Percentiles rank a stretch among this genome's conserved stretches.
These are phyloP conservation scores for Suillus subalutaceus DNA, from an alignment of 768 basidiomycete species.

Conservation along the genomic window DNA sequence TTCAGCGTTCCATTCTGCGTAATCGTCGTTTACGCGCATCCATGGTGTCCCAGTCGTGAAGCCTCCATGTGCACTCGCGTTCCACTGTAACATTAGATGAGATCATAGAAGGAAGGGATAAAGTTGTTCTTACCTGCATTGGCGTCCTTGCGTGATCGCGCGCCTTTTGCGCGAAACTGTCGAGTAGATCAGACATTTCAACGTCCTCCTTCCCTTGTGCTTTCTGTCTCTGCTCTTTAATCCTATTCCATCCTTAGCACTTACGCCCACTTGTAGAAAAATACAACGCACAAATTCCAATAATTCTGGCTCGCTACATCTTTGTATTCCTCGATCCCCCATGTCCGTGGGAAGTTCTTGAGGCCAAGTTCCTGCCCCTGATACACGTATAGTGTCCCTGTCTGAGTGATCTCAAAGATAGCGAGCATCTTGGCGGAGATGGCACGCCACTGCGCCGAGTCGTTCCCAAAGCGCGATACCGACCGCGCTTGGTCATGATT, in stretches of 20 bases:
- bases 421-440: constrained; percentile 67
- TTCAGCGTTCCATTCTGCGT: constrained; percentile 57
- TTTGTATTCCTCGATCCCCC: constrained; percentile 75
- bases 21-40: constrained; percentile 79
- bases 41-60: constrained; percentile 69
- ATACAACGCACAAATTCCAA: constrained; percentile 50
- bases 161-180: constrained; percentile 60
- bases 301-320: constrained; percentile 66
- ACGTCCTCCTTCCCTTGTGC: constrained; percentile 40
- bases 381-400: constrained; percentile 72
- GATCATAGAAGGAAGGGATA: background rate
- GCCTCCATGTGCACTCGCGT: constrained; percentile 54
- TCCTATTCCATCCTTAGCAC: constrained; percentile 29
- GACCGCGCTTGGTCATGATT: constrained; percentile 71
- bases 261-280: constrained; percentile 2
- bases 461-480: constrained; percentile 69
- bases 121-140: constrained; percentile 52
- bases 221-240: constrained; percentile 40
- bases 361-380: constrained; percentile 78
- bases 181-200: constrained; percentile 65
- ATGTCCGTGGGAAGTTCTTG: constrained; percentile 60
- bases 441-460: constrained; percentile 55
- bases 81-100: constrained; percentile 51
- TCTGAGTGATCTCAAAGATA: constrained; percentile 59
- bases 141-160: constrained; percentile 74